A percentile compares a stretch with the other conserved stretches of the same genome.
Evolutionary conservation across 805 yeast species (phyloP).

Genomic region (Blastobotrys terrestris): DNA sequence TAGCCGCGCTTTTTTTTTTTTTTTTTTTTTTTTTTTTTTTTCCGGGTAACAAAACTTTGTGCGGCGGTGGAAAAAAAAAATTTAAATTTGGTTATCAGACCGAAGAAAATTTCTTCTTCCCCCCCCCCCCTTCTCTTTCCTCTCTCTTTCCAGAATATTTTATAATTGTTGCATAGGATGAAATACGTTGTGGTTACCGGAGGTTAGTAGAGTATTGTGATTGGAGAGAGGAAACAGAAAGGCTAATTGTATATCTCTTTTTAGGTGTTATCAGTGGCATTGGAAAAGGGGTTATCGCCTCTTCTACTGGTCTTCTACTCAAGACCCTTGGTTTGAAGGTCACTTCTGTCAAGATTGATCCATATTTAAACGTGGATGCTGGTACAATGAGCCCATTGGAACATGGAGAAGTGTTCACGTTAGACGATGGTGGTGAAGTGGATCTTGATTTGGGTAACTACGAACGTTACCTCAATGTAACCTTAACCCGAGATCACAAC

Average conservation of each 20-base stretch:
- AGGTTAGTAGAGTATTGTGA: constrained; percentile 34
- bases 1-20: too few relatives aligned
- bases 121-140: constrained; percentile 3
- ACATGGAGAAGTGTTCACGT: constrained; percentile 97
- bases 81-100: background rate
- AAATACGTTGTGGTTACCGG: constrained; percentile 99
- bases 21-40: background rate
- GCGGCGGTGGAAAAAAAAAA: background rate
- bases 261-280: constrained; percentile 93
- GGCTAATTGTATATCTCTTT: constrained; percentile 6
- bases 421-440: constrained; percentile 98
- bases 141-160: background rate
- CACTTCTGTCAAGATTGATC: constrained; percentile 96
- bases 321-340: constrained; percentile 93
- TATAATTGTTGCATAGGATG: constrained; percentile 41
- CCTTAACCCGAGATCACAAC: constrained; percentile 89
- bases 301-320: constrained; percentile 91
- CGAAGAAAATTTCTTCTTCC: constrained; percentile 2
- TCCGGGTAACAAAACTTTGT: background rate
- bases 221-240: background rate
- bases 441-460: constrained; percentile 97
- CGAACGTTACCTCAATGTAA: constrained; percentile 91
- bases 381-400: constrained; percentile 99
- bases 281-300: constrained; percentile 96
- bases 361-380: constrained; percentile 98